These are phyloP conservation scores for Monoraphidium neglectum DNA, from an alignment of 139 green algal genomes.

Conservation along the genomic window DNA sequence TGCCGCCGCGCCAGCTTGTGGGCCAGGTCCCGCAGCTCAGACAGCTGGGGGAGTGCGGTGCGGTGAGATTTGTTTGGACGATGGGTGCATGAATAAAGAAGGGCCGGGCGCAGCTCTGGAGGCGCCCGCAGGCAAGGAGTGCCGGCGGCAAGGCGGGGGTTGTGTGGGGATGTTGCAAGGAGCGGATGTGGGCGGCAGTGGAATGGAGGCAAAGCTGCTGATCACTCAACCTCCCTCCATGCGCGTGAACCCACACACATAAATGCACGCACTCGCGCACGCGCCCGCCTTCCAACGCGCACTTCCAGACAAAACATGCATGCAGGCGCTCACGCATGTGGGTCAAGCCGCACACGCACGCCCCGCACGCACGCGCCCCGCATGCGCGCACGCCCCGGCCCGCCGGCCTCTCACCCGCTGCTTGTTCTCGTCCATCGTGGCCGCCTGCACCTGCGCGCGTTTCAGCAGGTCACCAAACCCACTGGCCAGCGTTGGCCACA, in stretches of 20 bases:
- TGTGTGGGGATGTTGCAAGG: no score
- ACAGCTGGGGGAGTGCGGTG: no score
- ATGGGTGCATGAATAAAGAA: no score
- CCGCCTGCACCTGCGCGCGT: constrained; percentile 47
- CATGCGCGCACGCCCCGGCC: neutral
- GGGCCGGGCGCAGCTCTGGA: no score
- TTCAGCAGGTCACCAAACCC: constrained; percentile 72
- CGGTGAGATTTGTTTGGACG: no score
- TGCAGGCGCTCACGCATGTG: neutral
- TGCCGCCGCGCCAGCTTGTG: constrained; percentile 22
- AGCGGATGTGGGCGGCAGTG: no score
- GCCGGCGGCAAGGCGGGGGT: no score
- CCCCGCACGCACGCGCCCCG: neutral
- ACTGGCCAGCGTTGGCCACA: constrained; percentile 73
- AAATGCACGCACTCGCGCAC: no score
- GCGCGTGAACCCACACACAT: no score
- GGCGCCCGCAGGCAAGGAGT: no score
- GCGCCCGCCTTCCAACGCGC: neutral
- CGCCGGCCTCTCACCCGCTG: neutral
- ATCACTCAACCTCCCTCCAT: no score
- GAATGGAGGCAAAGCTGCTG: no score
- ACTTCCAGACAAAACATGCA: neutral
- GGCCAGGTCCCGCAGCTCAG: constrained; percentile 3
- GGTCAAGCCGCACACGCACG: neutral
- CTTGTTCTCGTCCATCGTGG: constrained; percentile 42